phyloP scores from a whole-genome alignment of 2,329 filamentous ascomycete genomes.

The Fusarium metavorans region DNA sequence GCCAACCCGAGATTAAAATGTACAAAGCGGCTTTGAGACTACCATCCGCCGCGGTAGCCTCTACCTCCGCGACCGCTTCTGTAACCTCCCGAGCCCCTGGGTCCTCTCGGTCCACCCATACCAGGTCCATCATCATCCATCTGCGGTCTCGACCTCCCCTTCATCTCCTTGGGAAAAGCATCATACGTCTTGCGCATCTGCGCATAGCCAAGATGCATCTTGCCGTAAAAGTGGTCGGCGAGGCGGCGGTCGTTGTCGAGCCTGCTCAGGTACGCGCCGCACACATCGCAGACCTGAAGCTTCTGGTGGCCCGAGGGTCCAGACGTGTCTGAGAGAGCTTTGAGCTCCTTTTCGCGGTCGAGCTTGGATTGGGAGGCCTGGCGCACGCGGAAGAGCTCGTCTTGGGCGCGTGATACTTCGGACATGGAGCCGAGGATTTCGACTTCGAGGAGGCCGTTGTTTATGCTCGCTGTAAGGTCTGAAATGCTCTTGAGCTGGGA shows the following conservation, averaged over 20 bases:
- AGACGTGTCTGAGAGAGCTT: conserved; percentile 89
- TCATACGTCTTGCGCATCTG: conserved; percentile 97
- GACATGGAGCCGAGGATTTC: conserved; percentile 85
- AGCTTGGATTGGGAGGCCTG: conserved; percentile 84
- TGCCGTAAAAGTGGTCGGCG: conserved; percentile 98
- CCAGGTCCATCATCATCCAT: conserved; percentile 62
- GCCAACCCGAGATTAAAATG: conserved; percentile 22
- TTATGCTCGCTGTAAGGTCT: conserved; percentile 82
- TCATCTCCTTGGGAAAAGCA: conserved; percentile 86
- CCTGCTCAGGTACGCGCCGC: conserved; percentile 91
- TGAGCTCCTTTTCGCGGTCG: conserved; percentile 88
- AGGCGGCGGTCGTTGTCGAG: conserved; percentile 94
- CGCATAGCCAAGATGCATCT: conserved; percentile 98
- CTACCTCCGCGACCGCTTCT: conserved; percentile 65
- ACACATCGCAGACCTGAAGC: conserved; percentile 97
- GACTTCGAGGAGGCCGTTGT: conserved; percentile 86
- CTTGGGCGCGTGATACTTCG: conserved; percentile 83
- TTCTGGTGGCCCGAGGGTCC: conserved; percentile 97
- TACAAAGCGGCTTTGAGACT: conserved; percentile 13
- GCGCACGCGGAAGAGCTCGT: conserved; percentile 88
- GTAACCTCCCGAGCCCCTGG: conserved; percentile 66
- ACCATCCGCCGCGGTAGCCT: conserved; percentile 64
- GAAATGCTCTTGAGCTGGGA: conserved; percentile 80
- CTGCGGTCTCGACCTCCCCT: conserved; percentile 73
- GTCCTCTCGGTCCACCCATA: conserved; percentile 63